Evolutionary conservation across 805 yeast species (phyloP).

Genomic region (Starmerella vitae): DNA sequence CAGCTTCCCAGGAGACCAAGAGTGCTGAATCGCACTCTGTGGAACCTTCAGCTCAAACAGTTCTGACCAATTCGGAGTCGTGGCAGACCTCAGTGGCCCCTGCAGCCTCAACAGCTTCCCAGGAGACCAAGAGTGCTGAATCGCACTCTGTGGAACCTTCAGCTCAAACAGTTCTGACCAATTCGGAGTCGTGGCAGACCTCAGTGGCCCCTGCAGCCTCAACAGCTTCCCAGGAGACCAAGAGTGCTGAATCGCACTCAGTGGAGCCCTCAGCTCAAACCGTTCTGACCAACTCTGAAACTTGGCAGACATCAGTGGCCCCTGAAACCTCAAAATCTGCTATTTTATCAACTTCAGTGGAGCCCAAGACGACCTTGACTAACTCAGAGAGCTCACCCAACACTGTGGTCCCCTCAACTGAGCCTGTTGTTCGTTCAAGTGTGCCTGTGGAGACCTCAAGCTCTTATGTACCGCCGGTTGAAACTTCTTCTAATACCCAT

Average conservation of each 20-base stretch:
- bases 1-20: too few relatives aligned
- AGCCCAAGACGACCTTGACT: too few relatives aligned
- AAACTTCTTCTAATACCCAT: too few relatives aligned
- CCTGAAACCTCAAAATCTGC: background rate
- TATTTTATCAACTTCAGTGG: too few relatives aligned
- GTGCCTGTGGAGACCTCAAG: too few relatives aligned
- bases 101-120: background rate
- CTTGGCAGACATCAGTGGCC: background rate
- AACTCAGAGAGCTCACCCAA: too few relatives aligned
- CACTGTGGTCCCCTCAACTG: too few relatives aligned
- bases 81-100: background rate
- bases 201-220: background rate
- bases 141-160: background rate
- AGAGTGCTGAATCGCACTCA: too few relatives aligned
- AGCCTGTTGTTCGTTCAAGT: too few relatives aligned
- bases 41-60: background rate
- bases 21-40: constrained; percentile 1
- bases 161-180: background rate
- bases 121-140: background rate
- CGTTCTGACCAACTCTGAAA: background rate
- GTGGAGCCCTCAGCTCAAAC: background rate
- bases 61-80: background rate
- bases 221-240: background rate
- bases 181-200: background rate
- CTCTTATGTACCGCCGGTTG: too few relatives aligned